Base-by-base conservation (phyloP, 768 basidiomycete species). In the Mrakia blollopis region DNA sequence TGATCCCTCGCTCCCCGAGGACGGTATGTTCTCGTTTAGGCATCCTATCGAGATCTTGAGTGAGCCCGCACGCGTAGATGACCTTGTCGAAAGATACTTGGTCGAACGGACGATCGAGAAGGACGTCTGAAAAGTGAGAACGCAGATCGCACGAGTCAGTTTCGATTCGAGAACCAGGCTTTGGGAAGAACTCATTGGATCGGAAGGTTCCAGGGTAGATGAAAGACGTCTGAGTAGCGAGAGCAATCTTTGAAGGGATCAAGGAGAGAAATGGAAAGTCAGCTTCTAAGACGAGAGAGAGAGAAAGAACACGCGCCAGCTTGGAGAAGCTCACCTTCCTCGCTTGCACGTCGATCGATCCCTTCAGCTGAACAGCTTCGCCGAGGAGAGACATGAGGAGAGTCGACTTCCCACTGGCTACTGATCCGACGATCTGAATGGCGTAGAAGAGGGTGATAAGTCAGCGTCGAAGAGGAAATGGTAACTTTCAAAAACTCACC, bases 311-410 rank as follows among this genome's bases (percentile, higher is more conserved):
- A n/a, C n/a, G n/a, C n/a, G n/a, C n/a, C n/a, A n/a, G n/a, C 3
- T 41, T 11, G 32, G 3, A 41, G 39, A 28, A 37, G 10, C 47
- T 32, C 16, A 76, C 67, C 23, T 47, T 70, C 32, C 44, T 30
- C 21, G 60, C 47, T 10, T 21, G 28, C 1, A 77, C 61, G n/a
- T 60, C 44, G 5, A 35, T 28, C 9, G 54, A 52, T 18, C 80
- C 80, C 10, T 28, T 28, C 13, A 79, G 63, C 32, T 78, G 44
- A 30, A 76, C 75, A 0, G 77, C 67, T 57, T 81, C 80, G 1
- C 76, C 71, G 16, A 81, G 71, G 11, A 81, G 37, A 9, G 80
- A 30, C 62, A 79, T 76, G 2, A 81, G 71, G 39, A 81, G 50
- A 0, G 73, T 75, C 10, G 70, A 72, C 52, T 81, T 81, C 21